phyloP scores from a whole-genome alignment of 345 rosid species.

The Eucalyptus decipiens region DNA sequence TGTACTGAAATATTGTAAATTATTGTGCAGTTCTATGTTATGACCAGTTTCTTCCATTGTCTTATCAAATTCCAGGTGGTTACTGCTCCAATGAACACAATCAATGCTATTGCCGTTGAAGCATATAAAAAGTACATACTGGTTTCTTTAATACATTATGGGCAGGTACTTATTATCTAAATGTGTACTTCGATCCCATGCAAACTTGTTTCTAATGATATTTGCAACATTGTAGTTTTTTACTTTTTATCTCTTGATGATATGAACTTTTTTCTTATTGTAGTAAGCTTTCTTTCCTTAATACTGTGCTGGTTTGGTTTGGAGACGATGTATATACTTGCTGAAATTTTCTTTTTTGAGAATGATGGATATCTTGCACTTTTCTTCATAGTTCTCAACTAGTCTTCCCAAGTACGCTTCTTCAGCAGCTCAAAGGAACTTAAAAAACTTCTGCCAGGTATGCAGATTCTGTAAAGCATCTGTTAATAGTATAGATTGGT shows the following conservation, averaged over 20 bases:
- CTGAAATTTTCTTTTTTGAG: not conserved
- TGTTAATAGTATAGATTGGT: not conserved
- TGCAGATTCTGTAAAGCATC: not conserved
- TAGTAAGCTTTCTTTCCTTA: not conserved
- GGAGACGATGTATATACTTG: not conserved
- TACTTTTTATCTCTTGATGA: not conserved
- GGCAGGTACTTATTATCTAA: constrained; percentile 40
- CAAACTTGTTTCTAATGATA: not conserved
- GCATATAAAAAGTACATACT: constrained; percentile 83
- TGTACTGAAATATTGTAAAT: not conserved
- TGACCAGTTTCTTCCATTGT: not conserved
- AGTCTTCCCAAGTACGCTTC: constrained; percentile 86
- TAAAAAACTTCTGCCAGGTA: constrained; percentile 60
- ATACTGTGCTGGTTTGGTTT: not conserved
- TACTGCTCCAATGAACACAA: constrained; percentile 78
- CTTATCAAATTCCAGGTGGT: constrained; percentile 43
- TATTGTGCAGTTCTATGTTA: not conserved
- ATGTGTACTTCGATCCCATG: not conserved
- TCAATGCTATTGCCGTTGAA: constrained; percentile 84
- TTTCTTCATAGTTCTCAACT: constrained; percentile 41
- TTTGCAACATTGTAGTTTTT: not conserved
- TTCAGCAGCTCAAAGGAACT: constrained; percentile 72
- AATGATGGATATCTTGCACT: not conserved
- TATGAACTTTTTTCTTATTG: not conserved
- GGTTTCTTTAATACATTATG: constrained; percentile 76